Base-by-base conservation (phyloP, 306 rosid species). In the Oemleria cerasiformis region DNA sequence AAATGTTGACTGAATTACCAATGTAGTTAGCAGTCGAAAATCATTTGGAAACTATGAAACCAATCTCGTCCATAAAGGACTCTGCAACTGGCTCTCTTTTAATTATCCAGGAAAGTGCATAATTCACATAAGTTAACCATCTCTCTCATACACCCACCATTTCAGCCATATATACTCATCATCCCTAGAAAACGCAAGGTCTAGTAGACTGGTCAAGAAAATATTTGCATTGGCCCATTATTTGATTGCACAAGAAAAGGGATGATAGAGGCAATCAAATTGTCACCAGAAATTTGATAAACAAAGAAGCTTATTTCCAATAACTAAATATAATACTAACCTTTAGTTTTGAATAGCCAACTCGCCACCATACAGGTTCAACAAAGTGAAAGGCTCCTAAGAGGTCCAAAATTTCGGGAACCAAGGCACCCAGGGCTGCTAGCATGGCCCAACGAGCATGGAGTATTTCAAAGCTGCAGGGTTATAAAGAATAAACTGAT, bases 391-490 rank as follows among this genome's bases (percentile, higher is more conserved):
- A 87, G 72, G 86, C 83, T 80, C 97, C 97, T 48, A 57, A 67
- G 12, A 87, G 78, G 78, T 93, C 88, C 68, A 91, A 84, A 63
- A 84, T 77, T 84, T 93, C 98, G 23, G 96, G 98, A 84, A 93
- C 45, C 71, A 93, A 80, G 59, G 82, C 97, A 68, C 97, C 97
- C 10, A 91, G 68, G 54, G 98, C 77, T 63, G 92, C 98, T 74
- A 93, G 87, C 98, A 93, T 93, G 67, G 98, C 98, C 98, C 98
- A 93, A 67, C 98, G 97, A 71, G 96, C 93, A 77, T 93, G 98
- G 85, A 93, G 81, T 81, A 93, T 84, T 86, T 93, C 98, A 67
- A 93, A 91, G 88, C 97, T 93, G 86, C 64, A 76, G 59, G 56
- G 71, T 63, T 60, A 77, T 57, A 58, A 38, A 67, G 65, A 75